Conservation (phyloP, 2,329 filamentous ascomycete genomes). For the Fonsecaea erecta region DNA sequence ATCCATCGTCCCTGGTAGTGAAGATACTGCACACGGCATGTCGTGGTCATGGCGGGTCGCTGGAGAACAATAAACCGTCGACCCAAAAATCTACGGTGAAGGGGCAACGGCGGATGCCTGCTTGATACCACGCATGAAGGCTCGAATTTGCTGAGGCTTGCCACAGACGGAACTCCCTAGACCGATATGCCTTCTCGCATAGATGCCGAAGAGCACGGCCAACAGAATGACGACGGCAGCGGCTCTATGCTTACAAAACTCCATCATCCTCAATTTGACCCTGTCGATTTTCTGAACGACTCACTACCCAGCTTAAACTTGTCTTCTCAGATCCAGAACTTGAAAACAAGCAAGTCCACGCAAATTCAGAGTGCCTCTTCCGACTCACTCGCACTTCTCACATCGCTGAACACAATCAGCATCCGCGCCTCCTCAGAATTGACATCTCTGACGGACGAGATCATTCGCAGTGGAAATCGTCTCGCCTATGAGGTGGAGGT, state of each 20-base stretch:
- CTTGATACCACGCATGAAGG: neutral
- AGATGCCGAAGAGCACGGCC: slow-evolving; percentile 5
- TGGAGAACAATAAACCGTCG: neutral
- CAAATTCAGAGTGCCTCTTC: slow-evolving; percentile 60
- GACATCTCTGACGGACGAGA: slow-evolving; percentile 92
- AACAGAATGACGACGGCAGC: slow-evolving; percentile 2
- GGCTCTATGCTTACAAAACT: slow-evolving; percentile 21
- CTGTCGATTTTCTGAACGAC: slow-evolving; percentile 82
- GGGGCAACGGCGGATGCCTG: neutral
- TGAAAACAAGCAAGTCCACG: slow-evolving; percentile 66
- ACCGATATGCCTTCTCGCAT: slow-evolving; percentile 22
- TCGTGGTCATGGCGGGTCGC: neutral
- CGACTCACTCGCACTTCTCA: slow-evolving; percentile 81
- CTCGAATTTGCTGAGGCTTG: neutral
- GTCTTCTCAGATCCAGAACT: slow-evolving; percentile 48
- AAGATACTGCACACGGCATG: neutral
- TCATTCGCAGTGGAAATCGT: slow-evolving; percentile 82
- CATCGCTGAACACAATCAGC: slow-evolving; percentile 86
- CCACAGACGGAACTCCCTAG: too few species aligned
- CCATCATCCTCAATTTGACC: slow-evolving; percentile 67
- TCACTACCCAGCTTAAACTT: slow-evolving; percentile 70
- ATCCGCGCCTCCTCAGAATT: slow-evolving; percentile 78
- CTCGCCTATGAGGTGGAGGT: slow-evolving; percentile 95
- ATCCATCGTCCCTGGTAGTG: neutral
- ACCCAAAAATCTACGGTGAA: neutral